Conservation (phyloP, 2,329 filamentous ascomycete species). For the Scedosporium apiospermum region DNA sequence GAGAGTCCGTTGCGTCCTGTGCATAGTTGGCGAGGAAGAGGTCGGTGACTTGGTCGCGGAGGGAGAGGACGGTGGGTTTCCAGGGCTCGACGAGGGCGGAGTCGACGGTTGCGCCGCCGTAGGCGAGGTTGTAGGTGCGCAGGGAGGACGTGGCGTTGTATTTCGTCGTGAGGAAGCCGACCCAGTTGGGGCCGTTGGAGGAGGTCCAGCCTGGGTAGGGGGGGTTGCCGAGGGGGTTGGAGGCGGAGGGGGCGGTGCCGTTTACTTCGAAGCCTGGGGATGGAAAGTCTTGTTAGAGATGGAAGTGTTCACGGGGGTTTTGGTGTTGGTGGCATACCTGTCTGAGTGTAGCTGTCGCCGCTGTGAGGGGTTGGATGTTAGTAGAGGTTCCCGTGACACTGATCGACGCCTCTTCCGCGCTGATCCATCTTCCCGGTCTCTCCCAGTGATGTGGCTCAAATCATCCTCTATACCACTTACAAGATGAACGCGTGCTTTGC, state of each 20-base stretch:
- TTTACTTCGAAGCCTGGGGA: slow-evolving; percentile 42
- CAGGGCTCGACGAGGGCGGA: slow-evolving; percentile 41
- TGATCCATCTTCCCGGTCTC: neutral
- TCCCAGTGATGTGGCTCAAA: too few relatives aligned
- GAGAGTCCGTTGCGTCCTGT: slow-evolving; percentile 16
- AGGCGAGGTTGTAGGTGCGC: slow-evolving; percentile 43
- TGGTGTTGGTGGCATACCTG: slow-evolving; percentile 8
- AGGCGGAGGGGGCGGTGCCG: slow-evolving; percentile 36
- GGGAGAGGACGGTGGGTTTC: slow-evolving; percentile 31
- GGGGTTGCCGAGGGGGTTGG: slow-evolving; percentile 55
- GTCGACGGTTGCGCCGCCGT: slow-evolving; percentile 44
- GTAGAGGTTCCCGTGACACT: neutral
- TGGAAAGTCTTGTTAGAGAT: slow-evolving; percentile 1
- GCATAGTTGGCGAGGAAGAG: slow-evolving; percentile 12
- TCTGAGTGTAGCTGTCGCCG: slow-evolving; percentile 23
- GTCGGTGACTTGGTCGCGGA: slow-evolving; percentile 39
- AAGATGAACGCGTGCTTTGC: slow-evolving; percentile 8
- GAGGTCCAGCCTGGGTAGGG: slow-evolving; percentile 40
- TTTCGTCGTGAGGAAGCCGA: slow-evolving; percentile 35
- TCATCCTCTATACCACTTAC: neutral
- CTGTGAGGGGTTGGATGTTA: slow-evolving; percentile 9
- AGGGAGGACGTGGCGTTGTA: slow-evolving; percentile 34
- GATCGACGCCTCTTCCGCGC: neutral
- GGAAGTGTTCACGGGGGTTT: neutral
- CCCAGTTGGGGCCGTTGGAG: slow-evolving; percentile 41